Evolutionary conservation across 2,329 filamentous ascomycete species (phyloP).

Genomic region (Phaeosphaeriaceae sp.): DNA sequence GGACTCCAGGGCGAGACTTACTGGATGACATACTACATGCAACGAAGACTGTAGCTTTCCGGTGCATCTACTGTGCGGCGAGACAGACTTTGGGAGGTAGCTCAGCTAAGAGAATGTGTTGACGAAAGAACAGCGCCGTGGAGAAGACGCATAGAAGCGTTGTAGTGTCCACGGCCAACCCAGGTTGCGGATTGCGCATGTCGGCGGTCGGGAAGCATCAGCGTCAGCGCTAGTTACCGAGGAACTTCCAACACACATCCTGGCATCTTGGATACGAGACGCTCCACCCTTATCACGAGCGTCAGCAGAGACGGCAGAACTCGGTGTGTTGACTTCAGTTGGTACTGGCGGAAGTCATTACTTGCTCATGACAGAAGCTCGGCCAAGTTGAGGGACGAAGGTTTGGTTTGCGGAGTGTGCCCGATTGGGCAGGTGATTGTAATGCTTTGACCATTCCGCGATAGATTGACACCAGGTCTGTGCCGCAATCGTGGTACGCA

Average conservation of each 20-base stretch:
- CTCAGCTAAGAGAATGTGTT: too few relatives aligned
- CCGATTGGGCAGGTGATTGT: conserved; percentile 1
- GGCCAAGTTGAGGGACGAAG: not conserved
- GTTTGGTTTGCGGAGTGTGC: not conserved
- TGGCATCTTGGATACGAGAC: not conserved
- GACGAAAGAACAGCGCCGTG: too few relatives aligned
- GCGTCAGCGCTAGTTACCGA: not conserved
- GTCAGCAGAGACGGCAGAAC: not conserved
- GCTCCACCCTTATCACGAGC: not conserved
- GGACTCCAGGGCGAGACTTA: too few relatives aligned
- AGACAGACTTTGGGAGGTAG: too few relatives aligned
- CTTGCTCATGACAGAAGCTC: not conserved
- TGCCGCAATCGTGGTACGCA: too few relatives aligned
- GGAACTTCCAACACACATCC: not conserved
- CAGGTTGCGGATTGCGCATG: not conserved
- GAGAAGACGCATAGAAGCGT: too few relatives aligned
- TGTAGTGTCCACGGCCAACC: not conserved
- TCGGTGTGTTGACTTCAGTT: not conserved
- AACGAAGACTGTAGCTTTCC: too few relatives aligned
- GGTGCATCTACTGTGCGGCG: too few relatives aligned
- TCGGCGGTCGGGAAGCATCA: not conserved
- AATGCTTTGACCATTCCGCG: not conserved
- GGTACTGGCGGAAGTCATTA: not conserved
- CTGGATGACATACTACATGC: too few relatives aligned
- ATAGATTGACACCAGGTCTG: not conserved